Percentiles rank a stretch among this genome's conserved stretches.
These are phyloP conservation scores for Helotiales sp. DNA, from an alignment of 2,329 filamentous ascomycete genomes.

Conservation along the genomic window DNA sequence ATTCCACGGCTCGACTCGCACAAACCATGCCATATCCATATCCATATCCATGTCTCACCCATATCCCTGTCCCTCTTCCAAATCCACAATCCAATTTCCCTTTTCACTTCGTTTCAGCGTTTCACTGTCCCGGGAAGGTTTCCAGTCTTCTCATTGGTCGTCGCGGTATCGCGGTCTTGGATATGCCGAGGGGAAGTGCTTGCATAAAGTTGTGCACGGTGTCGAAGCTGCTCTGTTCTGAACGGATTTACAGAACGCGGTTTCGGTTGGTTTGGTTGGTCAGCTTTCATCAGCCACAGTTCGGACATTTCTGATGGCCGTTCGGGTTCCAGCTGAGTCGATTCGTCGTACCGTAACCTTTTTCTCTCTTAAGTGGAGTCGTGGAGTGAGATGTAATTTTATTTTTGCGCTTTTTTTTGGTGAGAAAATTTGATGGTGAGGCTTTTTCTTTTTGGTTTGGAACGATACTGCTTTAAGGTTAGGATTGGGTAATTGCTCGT, in stretches of 20 bases:
- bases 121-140: neutral
- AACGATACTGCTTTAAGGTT: neutral
- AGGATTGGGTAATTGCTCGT: conserved; percentile 12
- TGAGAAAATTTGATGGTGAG: neutral
- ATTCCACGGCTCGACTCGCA: conserved; percentile 14
- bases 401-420: neutral
- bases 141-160: neutral
- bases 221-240: neutral
- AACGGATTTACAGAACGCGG: too few species aligned
- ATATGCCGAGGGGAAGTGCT: neutral
- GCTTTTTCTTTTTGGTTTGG: neutral
- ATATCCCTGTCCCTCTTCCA: neutral
- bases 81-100: neutral
- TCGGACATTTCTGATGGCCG: neutral
- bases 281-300: neutral
- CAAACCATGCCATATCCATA: neutral
- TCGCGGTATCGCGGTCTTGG: neutral
- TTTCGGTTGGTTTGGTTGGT: conserved; percentile 3
- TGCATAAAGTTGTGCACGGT: conserved; percentile 6
- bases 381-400: conserved; percentile 1
- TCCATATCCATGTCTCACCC: neutral
- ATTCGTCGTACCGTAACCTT: too few species aligned
- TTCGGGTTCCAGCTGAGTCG: too few species aligned
- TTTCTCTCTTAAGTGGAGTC: too few species aligned
- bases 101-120: neutral